Base-by-base conservation (phyloP, 352 stramenopile genomes). In the Phytophthora podocarpi region DNA sequence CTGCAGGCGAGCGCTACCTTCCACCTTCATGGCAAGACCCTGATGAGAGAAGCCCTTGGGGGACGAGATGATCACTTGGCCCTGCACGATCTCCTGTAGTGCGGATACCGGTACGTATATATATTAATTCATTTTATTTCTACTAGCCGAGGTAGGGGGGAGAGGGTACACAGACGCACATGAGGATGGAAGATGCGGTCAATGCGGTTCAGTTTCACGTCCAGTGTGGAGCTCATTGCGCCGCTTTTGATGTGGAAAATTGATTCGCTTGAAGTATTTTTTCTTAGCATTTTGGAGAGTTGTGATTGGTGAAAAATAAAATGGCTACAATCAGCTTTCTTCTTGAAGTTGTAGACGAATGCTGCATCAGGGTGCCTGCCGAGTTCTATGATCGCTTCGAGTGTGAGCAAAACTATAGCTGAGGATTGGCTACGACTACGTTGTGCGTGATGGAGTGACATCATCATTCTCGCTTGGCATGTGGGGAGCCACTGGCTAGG, bases 111-210 rank as follows among this genome's bases (percentile, higher is more conserved):
- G 34, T 34, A 34, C 12, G 27, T 48, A 40, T 23, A n/a, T n/a
- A n/a, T n/a, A n/a, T n/a, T n/a, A n/a, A n/a, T n/a, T n/a, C n/a
- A n/a, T n/a, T n/a, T n/a, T n/a, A n/a, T n/a, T n/a, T n/a, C n/a
- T n/a, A n/a, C n/a, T n/a, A n/a, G n/a, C n/a, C n/a, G n/a, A n/a
- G n/a, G n/a, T n/a, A 32, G 5, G 5, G 15, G 28, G 26, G 8
- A 26, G 5, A 11, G 40, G 23, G 30, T 50, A 27, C 3, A 10
- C 13, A 34, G 11, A 57, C 66, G 40, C 54, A 92, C 86, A 87
- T 95, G 74, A 15, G 86, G 86, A 30, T 78, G 84, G 73, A 90
- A 95, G 70, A 93, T 90, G 72, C 84, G 86, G 62, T 93, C 82
- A 42, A 95, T 78, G 56, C 86, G 86, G 58, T 91, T 90, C 49